A percentile compares a stretch with the other conserved stretches of the same genome.
These are phyloP conservation scores for Cornus florida DNA, from an alignment of 148 eudicot genomes.

Conservation along the genomic window DNA sequence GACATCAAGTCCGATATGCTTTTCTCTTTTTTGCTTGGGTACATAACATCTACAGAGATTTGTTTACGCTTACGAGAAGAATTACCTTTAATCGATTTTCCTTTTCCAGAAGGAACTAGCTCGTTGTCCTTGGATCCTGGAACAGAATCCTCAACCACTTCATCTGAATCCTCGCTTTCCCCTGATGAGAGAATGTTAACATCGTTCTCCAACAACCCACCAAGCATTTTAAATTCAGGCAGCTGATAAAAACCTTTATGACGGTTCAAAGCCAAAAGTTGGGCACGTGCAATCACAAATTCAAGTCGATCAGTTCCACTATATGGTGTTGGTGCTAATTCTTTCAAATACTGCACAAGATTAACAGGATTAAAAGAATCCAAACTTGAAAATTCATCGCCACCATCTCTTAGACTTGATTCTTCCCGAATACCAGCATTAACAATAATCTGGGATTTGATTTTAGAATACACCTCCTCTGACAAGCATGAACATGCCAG, in stretches of 20 bases:
- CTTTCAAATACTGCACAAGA: constrained; percentile 38
- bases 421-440: constrained; percentile 60
- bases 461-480: constrained; percentile 35
- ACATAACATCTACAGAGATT: constrained; percentile 18
- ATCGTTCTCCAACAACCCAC: constrained; percentile 36
- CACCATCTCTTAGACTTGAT: constrained; percentile 36
- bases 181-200: constrained; percentile 16
- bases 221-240: constrained; percentile 35
- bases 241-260: constrained; percentile 63
- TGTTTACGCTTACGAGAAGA: constrained; percentile 42
- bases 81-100: constrained; percentile 17
- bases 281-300: constrained; percentile 44
- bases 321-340: constrained; percentile 43
- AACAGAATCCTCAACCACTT: constrained; percentile 20
- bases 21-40: constrained; percentile 33
- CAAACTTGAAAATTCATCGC: constrained; percentile 44
- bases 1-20: constrained; percentile 28
- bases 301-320: constrained; percentile 41
- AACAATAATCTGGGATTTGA: constrained; percentile 46
- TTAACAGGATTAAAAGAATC: constrained; percentile 48
- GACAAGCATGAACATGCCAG: constrained; percentile 65
- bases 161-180: constrained; percentile 15
- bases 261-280: constrained; percentile 57
- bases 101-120: constrained; percentile 18
- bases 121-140: constrained; percentile 7